Percentiles rank a stretch among this genome's conserved stretches.
These are phyloP conservation scores for Apocynum venetum DNA, from an alignment of 257 asterid genomes.

Conservation along the genomic window DNA sequence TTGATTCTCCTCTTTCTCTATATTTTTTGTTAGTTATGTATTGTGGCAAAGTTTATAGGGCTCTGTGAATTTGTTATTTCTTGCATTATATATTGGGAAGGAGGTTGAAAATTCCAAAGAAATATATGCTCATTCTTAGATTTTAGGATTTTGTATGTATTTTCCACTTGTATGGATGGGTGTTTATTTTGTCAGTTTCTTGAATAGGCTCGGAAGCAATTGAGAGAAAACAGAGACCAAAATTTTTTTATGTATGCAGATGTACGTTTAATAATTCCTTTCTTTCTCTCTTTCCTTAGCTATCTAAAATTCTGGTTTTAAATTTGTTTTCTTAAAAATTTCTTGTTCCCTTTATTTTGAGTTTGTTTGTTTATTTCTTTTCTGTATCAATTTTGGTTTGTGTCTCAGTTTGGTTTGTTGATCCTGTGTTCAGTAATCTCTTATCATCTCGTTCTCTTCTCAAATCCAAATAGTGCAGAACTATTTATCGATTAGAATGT, in stretches of 20 bases:
- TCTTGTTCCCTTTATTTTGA: no score
- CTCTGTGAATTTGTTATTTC: not conserved
- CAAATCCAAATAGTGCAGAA: not conserved
- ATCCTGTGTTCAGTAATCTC: no score
- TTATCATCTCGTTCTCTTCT: no score
- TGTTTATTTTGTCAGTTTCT: constrained; percentile 1
- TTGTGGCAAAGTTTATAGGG: not conserved
- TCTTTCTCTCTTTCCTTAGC: not conserved
- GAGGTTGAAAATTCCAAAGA: not conserved
- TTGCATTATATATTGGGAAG: not conserved
- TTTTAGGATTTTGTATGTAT: not conserved
- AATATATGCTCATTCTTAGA: constrained; percentile 1
- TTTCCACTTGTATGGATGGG: not conserved
- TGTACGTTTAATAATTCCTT: not conserved
- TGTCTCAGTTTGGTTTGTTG: no score
- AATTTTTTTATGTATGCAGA: not conserved
- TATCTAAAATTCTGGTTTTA: not conserved
- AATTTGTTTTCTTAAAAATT: no score
- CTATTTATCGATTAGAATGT: not conserved
- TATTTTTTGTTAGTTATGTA: not conserved
- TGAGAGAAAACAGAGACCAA: not conserved
- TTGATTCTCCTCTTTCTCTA: not conserved
- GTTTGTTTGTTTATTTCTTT: no score
- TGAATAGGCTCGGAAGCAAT: not conserved
- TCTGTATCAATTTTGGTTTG: no score